Evolutionary conservation across 257 asterid species (phyloP), one percentile per base, ranked within the genome.

Genomic region (Solanum rostratum): DNA sequence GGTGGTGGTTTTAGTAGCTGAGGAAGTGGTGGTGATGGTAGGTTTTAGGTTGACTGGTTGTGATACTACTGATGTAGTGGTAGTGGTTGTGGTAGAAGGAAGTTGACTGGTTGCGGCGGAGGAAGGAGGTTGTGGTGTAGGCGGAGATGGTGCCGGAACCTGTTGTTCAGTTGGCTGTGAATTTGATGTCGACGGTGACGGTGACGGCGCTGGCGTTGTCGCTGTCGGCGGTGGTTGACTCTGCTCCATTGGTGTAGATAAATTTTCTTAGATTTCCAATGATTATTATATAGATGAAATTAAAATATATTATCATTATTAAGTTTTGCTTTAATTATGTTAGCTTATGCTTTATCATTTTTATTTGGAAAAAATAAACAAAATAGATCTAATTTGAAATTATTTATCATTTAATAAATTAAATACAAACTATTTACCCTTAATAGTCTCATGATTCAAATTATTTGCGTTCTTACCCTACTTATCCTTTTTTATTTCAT

Each of bases 81-180:
- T 24, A 11, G 90, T 46, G 27, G 91, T 37, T 19, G 85, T 85
- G 27, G 88, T 74, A 65, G 83, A 89, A 60, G 79, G 81, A 12
- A 80, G 65, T 13, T 82, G 76, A 62, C 65, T 59, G 79, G 43
- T 50, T 60, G 74, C 30, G 63, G 62, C 1, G 29, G 49, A 6
- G 9, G 79, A 14, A 73, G 30, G 87, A 9, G 74, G 85, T 59
- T 52, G 87, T 7, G 69, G 86, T 29, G 84, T 55, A 39, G 55
- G 27, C 18, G 82, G 59, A 41, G 88, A 86, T 14, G 80, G 84
- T 10, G 88, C 54, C 18, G 46, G 63, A 79, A 79, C 84, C 85
- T 45, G 93, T 81, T 52, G 87, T 57, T 92, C 94, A 20, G 91
- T 30, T 85, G 93, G 86, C 50, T 87, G 95, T 22, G 90, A 83